Evolutionary conservation across 768 basidiomycete species (phyloP), one percentile per base, ranked within the genome.

Genomic region (Podaxis sp.): DNA sequence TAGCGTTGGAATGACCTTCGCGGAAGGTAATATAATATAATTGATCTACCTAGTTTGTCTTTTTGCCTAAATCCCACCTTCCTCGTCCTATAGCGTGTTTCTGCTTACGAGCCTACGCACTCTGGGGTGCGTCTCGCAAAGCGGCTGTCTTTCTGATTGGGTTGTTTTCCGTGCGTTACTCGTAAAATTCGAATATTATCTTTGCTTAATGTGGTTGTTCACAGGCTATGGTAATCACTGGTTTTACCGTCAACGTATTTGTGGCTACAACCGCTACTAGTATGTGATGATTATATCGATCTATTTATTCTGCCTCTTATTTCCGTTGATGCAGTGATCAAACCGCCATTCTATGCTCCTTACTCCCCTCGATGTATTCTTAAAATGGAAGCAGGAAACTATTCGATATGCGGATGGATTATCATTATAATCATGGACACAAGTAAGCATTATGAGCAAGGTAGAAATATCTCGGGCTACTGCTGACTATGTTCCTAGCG

Each of bases 391-490:
- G 15, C 24, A 37, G 36, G 5, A 20, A 60, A 33, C 8, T 26
- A 51, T 22, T 33, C 49, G 15, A 52, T 60, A 26, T 51, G 15
- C 22, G 58, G 58, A 8, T 60, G 58, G 58, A 37, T 51, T 28
- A 60, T 52, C 37, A 22, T 60, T 15, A 26, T 17, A 24, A 13
- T 38, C 8, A 36, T 60, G 10, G 58, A 51, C 22, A 60, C 48
- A 38, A 28, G 58, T 60, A n/a, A 8, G 56, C 22, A 20, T 24
- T 50, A 12, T 60, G 30, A 17, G 41, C 22, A 20, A 8, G 20
- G 12, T 24, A 28, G 12, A 24, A 13, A 50, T 50, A 28, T 50
- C 22, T 10, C 10, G 12, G 22, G 24, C 49, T 13, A 0, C 3
- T 24, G 12, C 11, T 15, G 6, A 22, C 20, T 10, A 22, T 5